Evolutionary conservation across 305 asterid species (phyloP), one percentile per base, ranked within the genome.

Genomic region (Plantago lanceolata): DNA sequence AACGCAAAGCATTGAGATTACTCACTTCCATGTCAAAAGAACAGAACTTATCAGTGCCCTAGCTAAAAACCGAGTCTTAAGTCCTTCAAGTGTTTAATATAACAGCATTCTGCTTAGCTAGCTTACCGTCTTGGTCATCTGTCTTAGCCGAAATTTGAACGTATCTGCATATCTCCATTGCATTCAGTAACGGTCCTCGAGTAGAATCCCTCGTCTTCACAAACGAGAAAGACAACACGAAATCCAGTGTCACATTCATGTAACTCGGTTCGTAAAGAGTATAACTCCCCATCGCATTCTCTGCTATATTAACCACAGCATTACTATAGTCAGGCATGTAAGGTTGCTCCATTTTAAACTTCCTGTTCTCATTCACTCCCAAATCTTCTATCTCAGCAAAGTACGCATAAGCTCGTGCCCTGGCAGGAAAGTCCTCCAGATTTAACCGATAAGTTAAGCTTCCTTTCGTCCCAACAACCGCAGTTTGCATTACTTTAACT

Each of bases 271-370:
- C 98, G 49, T 93, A 93, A 29, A 93, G 68, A 9, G 87, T 89
- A 61, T 84, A 87, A 67, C 96, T 92, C 28, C 97, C 98, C 37
- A 89, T 93, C 13, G 97, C 98, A 66, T 93, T 93, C 74, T 93
- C 98, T 52, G 91, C 96, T 64, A 93, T 81, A 71, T 93, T 93
- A 63, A 93, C 98, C 65, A 93, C 97, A 9, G 98, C 98, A 70
- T 78, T 84, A 86, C 95, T 93, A 55, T 93, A 93, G 66, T 93
- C 98, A 0, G 85, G 85, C 67, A 73, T 75, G 68, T 76, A 71
- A 68, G 98, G 98, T 60, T 82, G 86, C 61, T 83, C 87, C 96
- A 93, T 93, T 67, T 76, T 85, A 29, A 93, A 93, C 59, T 93
- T 93, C 37, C 98, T 68, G 5, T 84, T 89, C 40, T 93, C 90